Conservation (phyloP, 1,139 yeast genomes). For the Geotrichum australiense region DNA sequence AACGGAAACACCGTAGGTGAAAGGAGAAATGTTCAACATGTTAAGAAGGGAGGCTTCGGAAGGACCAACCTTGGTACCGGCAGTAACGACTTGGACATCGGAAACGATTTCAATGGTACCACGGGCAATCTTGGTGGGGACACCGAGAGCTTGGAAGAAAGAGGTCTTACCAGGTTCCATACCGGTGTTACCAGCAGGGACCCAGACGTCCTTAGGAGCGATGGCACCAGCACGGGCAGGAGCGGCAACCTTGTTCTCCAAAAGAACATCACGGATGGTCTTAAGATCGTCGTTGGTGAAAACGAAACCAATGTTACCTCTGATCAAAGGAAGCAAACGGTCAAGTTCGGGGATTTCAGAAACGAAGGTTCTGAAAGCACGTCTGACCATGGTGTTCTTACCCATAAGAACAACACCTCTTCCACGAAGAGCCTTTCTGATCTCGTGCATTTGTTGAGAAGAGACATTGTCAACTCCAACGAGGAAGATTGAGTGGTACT, state of each 20-base stretch:
- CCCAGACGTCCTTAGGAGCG: slow-evolving; percentile 96
- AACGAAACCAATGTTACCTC: slow-evolving; percentile 98
- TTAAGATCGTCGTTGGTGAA: slow-evolving; percentile 96
- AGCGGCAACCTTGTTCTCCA: slow-evolving; percentile 96
- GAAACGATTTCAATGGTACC: slow-evolving; percentile 99
- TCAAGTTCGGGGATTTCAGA: slow-evolving; percentile 92
- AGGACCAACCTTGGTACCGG: slow-evolving; percentile 90
- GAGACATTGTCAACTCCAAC: slow-evolving; percentile 99
- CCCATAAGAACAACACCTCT: slow-evolving; percentile 97
- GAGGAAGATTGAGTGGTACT: slow-evolving; percentile 95
- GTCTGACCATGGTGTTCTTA: slow-evolving; percentile 99
- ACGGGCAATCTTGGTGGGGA: slow-evolving; percentile 99
- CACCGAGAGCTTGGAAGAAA: slow-evolving; percentile 99
- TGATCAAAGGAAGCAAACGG: slow-evolving; percentile 88
- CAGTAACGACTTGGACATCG: slow-evolving; percentile 91
- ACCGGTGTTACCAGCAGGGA: slow-evolving; percentile 99
- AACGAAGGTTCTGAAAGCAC: slow-evolving; percentile 97
- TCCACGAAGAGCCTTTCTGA: slow-evolving; percentile 94
- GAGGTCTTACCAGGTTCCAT: slow-evolving; percentile 99
- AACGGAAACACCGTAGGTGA: slow-evolving; percentile 96
- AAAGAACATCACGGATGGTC: slow-evolving; percentile 78
- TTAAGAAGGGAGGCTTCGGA: slow-evolving; percentile 98
- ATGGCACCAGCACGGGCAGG: slow-evolving; percentile 99
- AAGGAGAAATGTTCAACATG: slow-evolving; percentile 99
- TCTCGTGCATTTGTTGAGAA: slow-evolving; percentile 99